phyloP scores from a whole-genome alignment of 192 early-diverging fungal species.

The Pilaira anomala region DNA sequence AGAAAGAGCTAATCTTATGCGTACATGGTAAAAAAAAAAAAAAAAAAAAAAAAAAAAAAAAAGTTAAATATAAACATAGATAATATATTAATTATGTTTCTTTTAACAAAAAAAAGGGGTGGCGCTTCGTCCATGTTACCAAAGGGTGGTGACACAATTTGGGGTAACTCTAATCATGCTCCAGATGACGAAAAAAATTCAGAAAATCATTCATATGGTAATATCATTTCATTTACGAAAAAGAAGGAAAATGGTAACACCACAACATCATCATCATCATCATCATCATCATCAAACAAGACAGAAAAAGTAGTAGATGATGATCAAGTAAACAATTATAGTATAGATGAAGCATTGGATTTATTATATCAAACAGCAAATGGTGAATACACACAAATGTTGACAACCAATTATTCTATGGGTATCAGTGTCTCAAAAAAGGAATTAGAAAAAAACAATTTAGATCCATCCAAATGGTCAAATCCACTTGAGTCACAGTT shows the following conservation, averaged over 20 bases:
- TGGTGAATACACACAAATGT: slow-evolving; percentile 42
- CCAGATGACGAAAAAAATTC: slow-evolving; percentile 68
- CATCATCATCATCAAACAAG: background rate
- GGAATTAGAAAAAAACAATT: slow-evolving; percentile 55
- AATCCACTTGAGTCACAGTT: slow-evolving; percentile 71
- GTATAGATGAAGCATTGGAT: background rate
- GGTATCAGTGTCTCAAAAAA: slow-evolving; percentile 56
- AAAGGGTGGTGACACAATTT: slow-evolving; percentile 78
- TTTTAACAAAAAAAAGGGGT: slow-evolving; percentile 22
- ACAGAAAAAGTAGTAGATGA: slow-evolving; percentile 1
- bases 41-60: too few species aligned
- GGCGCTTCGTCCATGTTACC: slow-evolving; percentile 75
- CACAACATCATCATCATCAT: too few species aligned
- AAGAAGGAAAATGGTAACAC: background rate
- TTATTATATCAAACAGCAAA: slow-evolving; percentile 4
- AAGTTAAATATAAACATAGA: too few species aligned
- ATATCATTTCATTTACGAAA: slow-evolving; percentile 50
- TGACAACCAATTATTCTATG: slow-evolving; percentile 62
- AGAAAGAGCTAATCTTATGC: slow-evolving; percentile 73
- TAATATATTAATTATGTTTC: too few species aligned
- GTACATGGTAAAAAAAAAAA: slow-evolving; percentile 65
- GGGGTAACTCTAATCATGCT: slow-evolving; percentile 64
- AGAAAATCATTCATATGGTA: slow-evolving; percentile 45
- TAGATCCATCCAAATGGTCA: slow-evolving; percentile 67
- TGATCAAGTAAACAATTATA: slow-evolving; percentile 25